Evolutionary conservation across 257 asterid genomes (phyloP), one percentile per base, ranked within the genome.

Genomic region (Schizonepeta tenuifolia): DNA sequence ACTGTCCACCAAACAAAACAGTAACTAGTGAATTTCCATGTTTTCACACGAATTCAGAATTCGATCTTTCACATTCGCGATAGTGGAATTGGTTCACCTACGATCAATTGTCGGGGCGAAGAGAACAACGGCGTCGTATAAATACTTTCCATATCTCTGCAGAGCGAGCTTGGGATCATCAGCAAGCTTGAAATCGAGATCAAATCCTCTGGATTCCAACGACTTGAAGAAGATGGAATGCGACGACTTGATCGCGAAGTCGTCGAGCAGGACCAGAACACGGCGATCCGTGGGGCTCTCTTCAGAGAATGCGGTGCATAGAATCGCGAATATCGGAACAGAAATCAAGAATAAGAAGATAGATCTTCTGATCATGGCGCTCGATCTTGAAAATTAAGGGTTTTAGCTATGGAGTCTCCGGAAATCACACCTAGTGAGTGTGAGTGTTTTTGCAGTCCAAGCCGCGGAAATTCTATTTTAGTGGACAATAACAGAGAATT

Each of bases 131-230:
- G 89, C 96, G 56, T 81, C 90, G 63, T 89, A 91, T 58, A 84
- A 72, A 72, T 89, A 89, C 78, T 86, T 84, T 49, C 95, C 95
- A 69, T 89, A 87, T 83, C 90, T 83, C 76, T 91, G 90, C 72
- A 91, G 69, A 3, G 97, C 83, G 80, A 91, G 85, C 22, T 85
- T 86, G 10, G 97, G 90, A 77, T 89, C 96, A 65, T 76, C 89
- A 6, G 96, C 89, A 64, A 91, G 93, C 76, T 86, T 87, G 77
- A 83, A 91, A 66, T 89, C 90, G 58, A 91, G 96, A 67, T 83
- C 85, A 40, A 76, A 83, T 17, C 96, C 93, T 38, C 86, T 83
- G 36, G 59, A 36, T 70, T 75, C 79, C n/a, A 91, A 85, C 18
- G 95, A 80, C 28, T 84, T 81, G 83, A 91, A 91, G 81, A 69